Conservation (phyloP, 2,329 filamentous ascomycete genomes). For the Metarhizium humberi region DNA sequence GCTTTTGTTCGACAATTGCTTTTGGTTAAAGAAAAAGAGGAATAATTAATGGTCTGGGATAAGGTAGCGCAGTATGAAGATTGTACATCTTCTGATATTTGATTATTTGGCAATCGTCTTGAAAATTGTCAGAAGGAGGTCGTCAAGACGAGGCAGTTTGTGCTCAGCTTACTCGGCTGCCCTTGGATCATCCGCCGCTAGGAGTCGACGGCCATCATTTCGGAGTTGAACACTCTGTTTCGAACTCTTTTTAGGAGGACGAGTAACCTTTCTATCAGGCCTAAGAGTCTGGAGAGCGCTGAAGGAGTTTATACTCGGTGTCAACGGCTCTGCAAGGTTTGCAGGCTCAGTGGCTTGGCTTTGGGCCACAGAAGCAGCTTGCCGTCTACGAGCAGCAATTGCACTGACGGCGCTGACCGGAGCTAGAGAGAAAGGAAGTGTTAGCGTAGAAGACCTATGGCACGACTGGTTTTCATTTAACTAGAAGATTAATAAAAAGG, state of each 20-base stretch:
- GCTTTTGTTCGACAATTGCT: conserved; percentile 31
- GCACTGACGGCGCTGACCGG: conserved; percentile 28
- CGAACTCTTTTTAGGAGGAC: conserved; percentile 12
- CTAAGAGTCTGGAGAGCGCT: conserved; percentile 16
- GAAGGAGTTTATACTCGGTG: conserved; percentile 19
- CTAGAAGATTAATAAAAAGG: neutral
- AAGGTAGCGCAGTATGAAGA: neutral
- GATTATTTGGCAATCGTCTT: neutral
- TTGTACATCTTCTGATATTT: neutral
- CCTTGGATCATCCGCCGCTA: neutral
- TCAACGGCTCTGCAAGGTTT: conserved; percentile 11
- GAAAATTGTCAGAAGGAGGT: neutral
- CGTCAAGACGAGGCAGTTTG: neutral
- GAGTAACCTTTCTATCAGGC: conserved; percentile 5
- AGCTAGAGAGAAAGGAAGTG: neutral
- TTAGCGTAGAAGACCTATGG: neutral
- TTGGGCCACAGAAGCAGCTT: conserved; percentile 10
- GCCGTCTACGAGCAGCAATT: conserved; percentile 24
- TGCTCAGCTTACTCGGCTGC: neutral
- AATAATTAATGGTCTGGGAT: conserved; percentile 23
- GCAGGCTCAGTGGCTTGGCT: neutral
- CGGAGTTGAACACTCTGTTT: conserved; percentile 1
- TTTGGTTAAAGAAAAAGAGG: conserved; percentile 36
- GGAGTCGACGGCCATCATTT: neutral
- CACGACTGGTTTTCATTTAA: neutral